A percentile compares a stretch with the other conserved stretches of the same genome.
Conservation (phyloP, 345 rosid species). For the Arabidopsis suecica region DNA sequence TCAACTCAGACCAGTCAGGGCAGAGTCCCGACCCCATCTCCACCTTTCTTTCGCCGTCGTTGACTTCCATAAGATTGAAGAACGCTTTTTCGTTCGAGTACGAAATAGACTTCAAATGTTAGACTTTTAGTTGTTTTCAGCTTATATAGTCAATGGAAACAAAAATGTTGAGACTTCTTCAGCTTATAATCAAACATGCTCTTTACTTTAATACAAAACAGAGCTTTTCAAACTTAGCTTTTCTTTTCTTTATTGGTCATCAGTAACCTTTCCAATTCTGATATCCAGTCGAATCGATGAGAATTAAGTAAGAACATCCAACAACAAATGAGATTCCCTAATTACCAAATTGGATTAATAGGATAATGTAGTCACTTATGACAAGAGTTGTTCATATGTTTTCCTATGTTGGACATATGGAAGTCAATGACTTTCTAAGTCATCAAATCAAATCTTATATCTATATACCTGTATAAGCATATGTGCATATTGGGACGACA, state of each 20-base stretch:
- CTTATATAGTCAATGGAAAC: not conserved
- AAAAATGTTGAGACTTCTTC: not conserved
- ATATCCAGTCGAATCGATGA: not conserved
- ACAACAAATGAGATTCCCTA: constrained; percentile 2
- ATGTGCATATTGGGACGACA: constrained; percentile 32
- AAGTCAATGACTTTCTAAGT: not conserved
- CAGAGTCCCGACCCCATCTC: constrained; percentile 34
- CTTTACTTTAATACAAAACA: not conserved
- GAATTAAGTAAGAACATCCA: not conserved
- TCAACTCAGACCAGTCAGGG: constrained; percentile 70
- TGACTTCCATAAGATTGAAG: constrained; percentile 13
- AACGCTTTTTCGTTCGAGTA: not conserved
- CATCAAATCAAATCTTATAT: constrained; percentile 7
- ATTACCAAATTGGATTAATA: constrained; percentile 19
- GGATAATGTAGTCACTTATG: not conserved
- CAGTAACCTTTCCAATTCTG: not conserved
- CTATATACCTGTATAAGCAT: constrained; percentile 25
- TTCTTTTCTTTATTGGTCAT: not conserved
- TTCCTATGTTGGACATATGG: not conserved
- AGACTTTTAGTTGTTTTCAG: not conserved
- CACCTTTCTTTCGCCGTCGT: not conserved
- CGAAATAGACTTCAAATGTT: not conserved
- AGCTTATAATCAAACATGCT: not conserved
- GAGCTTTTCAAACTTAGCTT: not conserved
- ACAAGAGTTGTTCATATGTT: constrained; percentile 3